Conservation (phyloP, 1,139 yeast species). For the Zygoascus sp. region DNA sequence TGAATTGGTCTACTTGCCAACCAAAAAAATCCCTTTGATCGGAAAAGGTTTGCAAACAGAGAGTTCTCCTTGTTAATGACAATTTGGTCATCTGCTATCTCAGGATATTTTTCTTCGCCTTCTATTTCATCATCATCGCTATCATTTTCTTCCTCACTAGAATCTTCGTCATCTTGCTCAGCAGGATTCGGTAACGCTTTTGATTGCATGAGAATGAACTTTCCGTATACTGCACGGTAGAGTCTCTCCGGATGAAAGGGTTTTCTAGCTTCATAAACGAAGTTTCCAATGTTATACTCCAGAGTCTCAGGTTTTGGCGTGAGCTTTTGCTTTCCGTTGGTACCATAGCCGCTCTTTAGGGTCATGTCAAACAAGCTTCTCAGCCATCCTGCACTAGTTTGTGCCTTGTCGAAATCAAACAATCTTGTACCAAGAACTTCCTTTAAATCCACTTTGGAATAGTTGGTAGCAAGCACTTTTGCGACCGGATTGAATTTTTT, state of each 20-base stretch:
- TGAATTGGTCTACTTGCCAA: conserved; percentile 42
- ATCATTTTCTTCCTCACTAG: conserved; percentile 22
- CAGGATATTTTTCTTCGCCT: conserved; percentile 16
- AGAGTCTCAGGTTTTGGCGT: conserved; percentile 37
- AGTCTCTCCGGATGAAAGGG: conserved; percentile 46
- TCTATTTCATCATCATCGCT: conserved; percentile 17
- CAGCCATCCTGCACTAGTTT: conserved; percentile 47
- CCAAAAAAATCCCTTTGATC: conserved; percentile 48
- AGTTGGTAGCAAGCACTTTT: conserved; percentile 36
- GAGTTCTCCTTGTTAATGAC: conserved; percentile 38
- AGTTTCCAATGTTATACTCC: conserved; percentile 44
- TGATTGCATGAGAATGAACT: conserved; percentile 34
- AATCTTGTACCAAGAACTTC: conserved; percentile 37
- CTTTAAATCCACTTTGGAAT: conserved; percentile 37
- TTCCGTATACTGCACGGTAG: conserved; percentile 37
- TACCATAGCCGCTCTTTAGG: conserved; percentile 34
- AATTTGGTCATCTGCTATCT: conserved; percentile 18
- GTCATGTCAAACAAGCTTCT: conserved; percentile 43
- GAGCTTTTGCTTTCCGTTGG: conserved; percentile 23
- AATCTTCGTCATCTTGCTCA: conserved; percentile 22
- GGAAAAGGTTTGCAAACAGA: conserved; percentile 38
- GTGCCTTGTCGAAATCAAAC: conserved; percentile 41
- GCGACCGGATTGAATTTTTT: conserved; percentile 43
- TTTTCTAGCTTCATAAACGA: conserved; percentile 39
- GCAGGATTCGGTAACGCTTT: conserved; percentile 28